A percentile compares a stretch with the other conserved stretches of the same genome.
Evolutionary conservation across 2,329 filamentous ascomycete species (phyloP).

Genomic region (Penicillium concentricum): DNA sequence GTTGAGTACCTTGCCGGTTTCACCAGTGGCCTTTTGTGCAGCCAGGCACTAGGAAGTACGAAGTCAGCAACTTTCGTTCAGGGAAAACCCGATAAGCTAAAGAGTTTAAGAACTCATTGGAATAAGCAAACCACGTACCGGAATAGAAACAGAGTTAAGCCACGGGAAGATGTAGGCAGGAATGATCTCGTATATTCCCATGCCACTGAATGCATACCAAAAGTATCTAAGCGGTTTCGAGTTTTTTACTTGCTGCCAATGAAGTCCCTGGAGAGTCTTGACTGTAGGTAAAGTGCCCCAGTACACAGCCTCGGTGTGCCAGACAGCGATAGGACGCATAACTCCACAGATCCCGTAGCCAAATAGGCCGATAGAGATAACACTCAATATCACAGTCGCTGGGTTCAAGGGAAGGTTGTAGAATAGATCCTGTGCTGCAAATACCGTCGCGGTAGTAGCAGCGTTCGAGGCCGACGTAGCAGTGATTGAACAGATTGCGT

Average conservation of each 20-base stretch:
- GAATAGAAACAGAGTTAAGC: constrained; percentile 56
- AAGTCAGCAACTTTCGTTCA: not conserved
- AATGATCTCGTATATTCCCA: constrained; percentile 54
- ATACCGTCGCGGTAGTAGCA: constrained; percentile 41
- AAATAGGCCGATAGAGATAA: constrained; percentile 56
- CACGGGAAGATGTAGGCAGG: constrained; percentile 57
- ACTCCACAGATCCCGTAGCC: constrained; percentile 57
- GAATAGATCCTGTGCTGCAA: constrained; percentile 53
- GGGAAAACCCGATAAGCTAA: too few relatives aligned
- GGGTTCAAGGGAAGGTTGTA: constrained; percentile 50
- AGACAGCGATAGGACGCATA: constrained; percentile 55
- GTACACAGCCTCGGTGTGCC: constrained; percentile 58
- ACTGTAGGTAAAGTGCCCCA: constrained; percentile 56
- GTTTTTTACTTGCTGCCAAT: constrained; percentile 53
- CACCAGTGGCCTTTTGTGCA: constrained; percentile 51
- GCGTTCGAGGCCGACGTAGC: constrained; percentile 56
- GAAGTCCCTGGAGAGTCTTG: constrained; percentile 55
- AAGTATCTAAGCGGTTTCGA: constrained; percentile 55
- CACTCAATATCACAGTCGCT: constrained; percentile 49
- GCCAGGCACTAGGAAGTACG: constrained; percentile 45
- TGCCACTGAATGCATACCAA: constrained; percentile 52
- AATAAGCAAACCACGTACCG: constrained; percentile 21
- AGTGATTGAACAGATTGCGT: constrained; percentile 55
- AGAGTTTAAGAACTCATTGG: not conserved
- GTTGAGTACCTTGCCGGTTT: constrained; percentile 46